Conservation (phyloP, 495 filamentous ascomycete species). For the Pseudevernia furfuracea region DNA sequence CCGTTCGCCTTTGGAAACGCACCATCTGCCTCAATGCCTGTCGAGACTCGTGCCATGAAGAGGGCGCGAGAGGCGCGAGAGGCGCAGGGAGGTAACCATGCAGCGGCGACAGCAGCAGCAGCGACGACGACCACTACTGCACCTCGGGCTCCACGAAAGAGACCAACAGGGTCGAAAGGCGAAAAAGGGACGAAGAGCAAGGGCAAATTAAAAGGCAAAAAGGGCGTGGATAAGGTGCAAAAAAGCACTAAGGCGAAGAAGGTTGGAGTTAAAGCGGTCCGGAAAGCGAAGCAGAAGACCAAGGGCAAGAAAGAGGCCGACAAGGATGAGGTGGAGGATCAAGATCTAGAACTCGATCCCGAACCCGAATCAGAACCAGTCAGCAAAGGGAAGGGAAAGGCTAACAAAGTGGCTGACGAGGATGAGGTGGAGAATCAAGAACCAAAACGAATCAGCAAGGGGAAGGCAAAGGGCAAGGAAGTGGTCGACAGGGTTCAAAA, state of each 20-base stretch:
- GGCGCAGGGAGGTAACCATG: not conserved
- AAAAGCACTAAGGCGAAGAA: not conserved
- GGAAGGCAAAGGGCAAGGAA: not conserved
- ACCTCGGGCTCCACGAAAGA: not conserved
- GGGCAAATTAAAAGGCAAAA: not conserved
- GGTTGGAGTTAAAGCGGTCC: not conserved
- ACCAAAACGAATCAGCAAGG: no score
- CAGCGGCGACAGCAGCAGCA: no score
- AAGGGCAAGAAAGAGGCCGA: not conserved
- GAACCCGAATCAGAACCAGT: not conserved
- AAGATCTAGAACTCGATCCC: no score
- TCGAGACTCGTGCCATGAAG: not conserved
- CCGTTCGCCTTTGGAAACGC: not conserved
- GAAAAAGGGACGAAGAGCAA: not conserved
- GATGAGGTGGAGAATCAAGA: no score
- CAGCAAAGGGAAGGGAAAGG: not conserved
- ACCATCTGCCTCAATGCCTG: not conserved
- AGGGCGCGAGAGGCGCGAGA: not conserved
- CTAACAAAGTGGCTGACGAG: not conserved
- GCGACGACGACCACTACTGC: not conserved
- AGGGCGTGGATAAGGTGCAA: not conserved
- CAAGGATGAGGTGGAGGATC: not conserved
- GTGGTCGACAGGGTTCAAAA: not conserved
- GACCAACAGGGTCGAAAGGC: not conserved
- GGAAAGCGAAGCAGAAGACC: not conserved